Conservation (phyloP, 2,329 filamentous ascomycete genomes). For the Colletotrichum scovillei region DNA sequence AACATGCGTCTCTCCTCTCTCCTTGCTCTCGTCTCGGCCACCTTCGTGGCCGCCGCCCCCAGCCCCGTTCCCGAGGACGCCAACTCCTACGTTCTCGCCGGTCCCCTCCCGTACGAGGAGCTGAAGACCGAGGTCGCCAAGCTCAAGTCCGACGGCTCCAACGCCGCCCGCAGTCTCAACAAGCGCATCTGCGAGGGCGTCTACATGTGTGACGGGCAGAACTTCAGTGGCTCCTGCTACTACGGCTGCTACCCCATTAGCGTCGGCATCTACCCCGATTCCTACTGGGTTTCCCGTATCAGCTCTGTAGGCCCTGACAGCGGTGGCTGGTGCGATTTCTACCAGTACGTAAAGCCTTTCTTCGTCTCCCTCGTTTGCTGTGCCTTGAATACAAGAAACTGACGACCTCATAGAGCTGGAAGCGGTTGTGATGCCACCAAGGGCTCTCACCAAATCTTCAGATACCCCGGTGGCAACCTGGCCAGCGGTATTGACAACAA, state of each 20-base stretch:
- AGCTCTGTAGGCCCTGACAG: neutral
- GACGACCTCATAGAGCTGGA: neutral
- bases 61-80: neutral
- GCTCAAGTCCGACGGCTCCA: neutral
- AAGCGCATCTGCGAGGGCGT: constrained; percentile 14
- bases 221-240: constrained; percentile 8
- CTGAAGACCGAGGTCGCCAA: neutral
- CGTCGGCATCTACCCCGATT: constrained; percentile 4
- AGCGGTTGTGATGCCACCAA: neutral
- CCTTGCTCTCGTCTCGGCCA: neutral
- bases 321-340: neutral
- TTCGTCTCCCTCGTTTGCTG: neutral
- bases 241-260: constrained; percentile 10
- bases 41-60: neutral
- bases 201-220: constrained; percentile 9
- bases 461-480: neutral
- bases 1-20: neutral
- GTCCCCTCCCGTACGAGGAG: neutral
- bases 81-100: neutral
- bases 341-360: neutral
- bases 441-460: neutral
- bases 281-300: constrained; percentile 5
- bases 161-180: neutral
- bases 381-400: neutral
- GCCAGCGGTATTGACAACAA: neutral